These are phyloP conservation scores for Biscogniauxia sp. DNA, from an alignment of 2,329 filamentous ascomycete species.

Conservation along the genomic window DNA sequence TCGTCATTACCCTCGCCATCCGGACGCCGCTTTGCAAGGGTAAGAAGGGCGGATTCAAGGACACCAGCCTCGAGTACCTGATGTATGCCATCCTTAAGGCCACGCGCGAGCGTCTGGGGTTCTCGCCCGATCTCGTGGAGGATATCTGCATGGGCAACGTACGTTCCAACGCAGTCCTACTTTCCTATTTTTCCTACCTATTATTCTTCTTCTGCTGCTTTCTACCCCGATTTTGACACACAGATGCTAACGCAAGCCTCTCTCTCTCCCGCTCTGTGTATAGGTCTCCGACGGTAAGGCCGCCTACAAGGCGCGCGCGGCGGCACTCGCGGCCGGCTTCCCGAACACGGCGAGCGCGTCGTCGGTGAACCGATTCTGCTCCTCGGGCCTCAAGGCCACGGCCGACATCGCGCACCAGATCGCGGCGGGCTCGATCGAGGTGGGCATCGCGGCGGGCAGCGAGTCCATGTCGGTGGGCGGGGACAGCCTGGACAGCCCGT, in stretches of 20 bases:
- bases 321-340: conserved; percentile 86
- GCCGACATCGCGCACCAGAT: conserved; percentile 95
- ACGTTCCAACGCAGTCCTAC: conserved; percentile 28
- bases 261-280: too few species aligned
- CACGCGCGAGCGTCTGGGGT: conserved; percentile 66
- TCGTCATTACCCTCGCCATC: conserved; percentile 91
- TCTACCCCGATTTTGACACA: too few species aligned
- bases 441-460: conserved; percentile 84
- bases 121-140: conserved; percentile 79
- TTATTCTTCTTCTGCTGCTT: too few species aligned
- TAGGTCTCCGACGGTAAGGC: conserved; percentile 82
- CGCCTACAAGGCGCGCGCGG: conserved; percentile 86
- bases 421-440: conserved; percentile 71
- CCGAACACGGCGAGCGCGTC: conserved; percentile 83
- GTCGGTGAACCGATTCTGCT: conserved; percentile 94
- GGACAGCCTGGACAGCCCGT: conserved; percentile 67
- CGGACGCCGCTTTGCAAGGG: conserved; percentile 88
- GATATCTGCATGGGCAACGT: conserved; percentile 94
- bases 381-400: conserved; percentile 89
- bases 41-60: conserved; percentile 91
- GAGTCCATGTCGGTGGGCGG: conserved; percentile 81
- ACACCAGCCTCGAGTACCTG: conserved; percentile 84
- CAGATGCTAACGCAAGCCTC: too few species aligned
- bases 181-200: background rate
- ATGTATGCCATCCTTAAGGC: conserved; percentile 80